Evolutionary conservation across 1,284 basidiomycete genomes (phyloP), one percentile per base, ranked within the genome.

Genomic region (Cutaneotrichosporon sp.): DNA sequence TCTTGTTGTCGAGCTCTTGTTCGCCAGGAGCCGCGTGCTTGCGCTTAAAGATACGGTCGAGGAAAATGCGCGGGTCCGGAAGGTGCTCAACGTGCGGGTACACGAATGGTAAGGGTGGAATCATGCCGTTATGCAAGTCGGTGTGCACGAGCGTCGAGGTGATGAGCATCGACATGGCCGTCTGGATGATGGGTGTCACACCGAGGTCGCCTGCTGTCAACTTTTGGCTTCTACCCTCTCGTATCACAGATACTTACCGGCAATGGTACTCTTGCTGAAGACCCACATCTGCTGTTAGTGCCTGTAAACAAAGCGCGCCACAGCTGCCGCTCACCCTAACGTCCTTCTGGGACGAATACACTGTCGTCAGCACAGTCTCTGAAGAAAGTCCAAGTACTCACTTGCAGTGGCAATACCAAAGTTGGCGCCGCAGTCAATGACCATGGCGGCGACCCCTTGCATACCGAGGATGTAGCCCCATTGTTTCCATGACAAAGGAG

Each of bases 21-120:
- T 56, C 56, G 36, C 47, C 55, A 26, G 38, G 32, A 14, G 63
- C 66, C 60, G 47, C 66, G 14, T 22, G 38, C 4, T 57, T 60
- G 31, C 61, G 22, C 9, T 49, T 47, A 55, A 67, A 64, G 5
- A 61, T 55, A 52, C 50, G 59, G 56, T 65, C 55, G 46, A 73
- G 63, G 40, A 75, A 51, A 46, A 60, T 34, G 34, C 63, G 52
- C 2, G 80, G 80, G 58, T 81, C 77, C 0, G 80, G 80, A 2
- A 81, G 70, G 62, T 79, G 74, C 40, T 75, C 72, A 31, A 81
- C 77, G 67, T 81, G 80, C 5, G 80, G 80, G 69, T 78, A 81
- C 30, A 79, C 78, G 65, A 78, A 81, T 0, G 78, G 72, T 8
- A 81, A 65, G 5, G 80, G 80, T 18, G 53, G 61, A 60, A 81